Conservation (phyloP, 2,329 filamentous ascomycete genomes). For the Amylocarpus encephaloides region DNA sequence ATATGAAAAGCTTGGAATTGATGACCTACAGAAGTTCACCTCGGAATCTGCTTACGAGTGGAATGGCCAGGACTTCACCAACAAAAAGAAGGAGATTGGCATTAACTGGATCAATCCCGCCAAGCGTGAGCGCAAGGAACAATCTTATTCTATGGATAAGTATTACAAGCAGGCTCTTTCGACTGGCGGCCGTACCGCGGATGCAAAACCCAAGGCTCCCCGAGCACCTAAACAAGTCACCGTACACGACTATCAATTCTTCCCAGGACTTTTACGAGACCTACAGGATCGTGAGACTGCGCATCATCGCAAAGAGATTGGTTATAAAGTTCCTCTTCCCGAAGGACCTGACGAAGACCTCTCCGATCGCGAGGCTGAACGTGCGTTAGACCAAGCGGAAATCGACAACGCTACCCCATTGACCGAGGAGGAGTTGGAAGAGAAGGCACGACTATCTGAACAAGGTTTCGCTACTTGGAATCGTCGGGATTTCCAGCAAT, state of each 20-base stretch:
- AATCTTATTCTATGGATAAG: conserved; percentile 97
- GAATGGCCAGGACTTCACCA: conserved; percentile 96
- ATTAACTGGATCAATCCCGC: conserved; percentile 97
- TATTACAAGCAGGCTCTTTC: conserved; percentile 91
- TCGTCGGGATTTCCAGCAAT: conserved; percentile 95
- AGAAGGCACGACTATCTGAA: conserved; percentile 75
- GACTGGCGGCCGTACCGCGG: conserved; percentile 69
- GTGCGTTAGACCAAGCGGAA: conserved; percentile 79
- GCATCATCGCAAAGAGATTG: conserved; percentile 91
- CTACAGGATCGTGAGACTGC: conserved; percentile 96
- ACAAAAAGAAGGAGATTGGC: conserved; percentile 84
- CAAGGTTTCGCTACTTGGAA: conserved; percentile 95
- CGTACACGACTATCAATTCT: conserved; percentile 97
- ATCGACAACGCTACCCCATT: conserved; percentile 88
- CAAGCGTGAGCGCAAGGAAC: conserved; percentile 96
- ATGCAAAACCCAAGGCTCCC: conserved; percentile 92
- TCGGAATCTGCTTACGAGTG: conserved; percentile 98
- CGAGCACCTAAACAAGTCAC: conserved; percentile 86
- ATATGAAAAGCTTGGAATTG: conserved; percentile 94
- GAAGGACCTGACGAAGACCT: conserved; percentile 86
- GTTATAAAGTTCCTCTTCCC: conserved; percentile 84
- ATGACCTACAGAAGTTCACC: conserved; percentile 95
- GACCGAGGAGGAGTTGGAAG: conserved; percentile 80
- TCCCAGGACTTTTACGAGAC: conserved; percentile 74
- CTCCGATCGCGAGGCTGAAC: conserved; percentile 79